Conservation (phyloP, 805 yeast genomes). For the Yamadazyma tumulicola region DNA sequence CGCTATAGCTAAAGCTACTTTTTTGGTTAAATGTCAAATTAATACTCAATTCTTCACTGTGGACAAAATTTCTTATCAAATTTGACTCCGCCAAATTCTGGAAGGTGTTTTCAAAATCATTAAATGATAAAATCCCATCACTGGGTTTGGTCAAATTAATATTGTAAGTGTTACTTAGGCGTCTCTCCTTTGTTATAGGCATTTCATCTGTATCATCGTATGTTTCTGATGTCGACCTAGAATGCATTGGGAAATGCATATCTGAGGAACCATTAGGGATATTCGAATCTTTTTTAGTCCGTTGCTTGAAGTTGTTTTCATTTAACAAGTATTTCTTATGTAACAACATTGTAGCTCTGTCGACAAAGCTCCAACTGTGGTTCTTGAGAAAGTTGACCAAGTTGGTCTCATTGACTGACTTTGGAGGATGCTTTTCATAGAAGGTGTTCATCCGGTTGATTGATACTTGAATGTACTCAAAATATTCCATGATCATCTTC, state of each 20-base stretch:
- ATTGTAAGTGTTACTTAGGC: slow-evolving; percentile 5
- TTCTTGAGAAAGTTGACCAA: slow-evolving; percentile 46
- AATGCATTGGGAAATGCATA: background rate
- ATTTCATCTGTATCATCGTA: slow-evolving; percentile 3
- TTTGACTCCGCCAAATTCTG: slow-evolving; percentile 36
- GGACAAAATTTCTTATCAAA: slow-evolving; percentile 27
- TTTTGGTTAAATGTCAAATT: slow-evolving; percentile 33
- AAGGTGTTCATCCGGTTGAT: slow-evolving; percentile 36
- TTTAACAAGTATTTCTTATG: slow-evolving; percentile 41
- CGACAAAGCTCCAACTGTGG: slow-evolving; percentile 52
- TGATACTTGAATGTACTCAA: slow-evolving; percentile 47
- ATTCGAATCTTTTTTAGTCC: background rate
- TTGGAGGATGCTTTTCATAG: slow-evolving; percentile 34
- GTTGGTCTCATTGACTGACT: slow-evolving; percentile 38
- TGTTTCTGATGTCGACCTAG: slow-evolving; percentile 2
- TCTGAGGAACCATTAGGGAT: background rate
- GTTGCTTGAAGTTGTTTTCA: slow-evolving; percentile 12
- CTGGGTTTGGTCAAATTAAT: slow-evolving; percentile 14
- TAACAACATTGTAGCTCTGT: slow-evolving; percentile 46
- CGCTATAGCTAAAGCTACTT: slow-evolving; percentile 47
- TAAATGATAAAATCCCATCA: slow-evolving; percentile 28
- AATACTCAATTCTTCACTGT: slow-evolving; percentile 32
- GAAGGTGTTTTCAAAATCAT: slow-evolving; percentile 39
- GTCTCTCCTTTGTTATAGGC: slow-evolving; percentile 3
- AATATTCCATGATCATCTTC: slow-evolving; percentile 47